A percentile compares a stretch with the other conserved stretches of the same genome.
phyloP scores from a whole-genome alignment of 805 yeast species.

The Metschnikowia arizonensis region DNA sequence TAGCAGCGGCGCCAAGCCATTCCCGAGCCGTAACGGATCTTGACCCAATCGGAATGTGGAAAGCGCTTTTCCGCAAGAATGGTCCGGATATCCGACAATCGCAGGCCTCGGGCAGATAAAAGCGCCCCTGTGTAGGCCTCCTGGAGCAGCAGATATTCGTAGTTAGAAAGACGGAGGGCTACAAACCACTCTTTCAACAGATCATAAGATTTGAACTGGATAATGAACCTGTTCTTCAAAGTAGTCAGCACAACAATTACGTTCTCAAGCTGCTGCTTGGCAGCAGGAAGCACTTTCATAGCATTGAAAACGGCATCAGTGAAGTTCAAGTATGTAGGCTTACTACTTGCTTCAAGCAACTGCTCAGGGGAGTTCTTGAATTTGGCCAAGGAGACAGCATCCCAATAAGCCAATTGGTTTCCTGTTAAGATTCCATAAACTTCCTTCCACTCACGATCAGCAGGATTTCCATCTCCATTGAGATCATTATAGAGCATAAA shows the following conservation, averaged over 20 bases:
- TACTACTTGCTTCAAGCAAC: constrained; percentile 54
- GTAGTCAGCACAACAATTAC: constrained; percentile 91
- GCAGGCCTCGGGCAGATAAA: constrained; percentile 84
- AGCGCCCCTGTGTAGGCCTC: constrained; percentile 97
- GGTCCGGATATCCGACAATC: constrained; percentile 80
- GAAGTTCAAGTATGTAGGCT: constrained; percentile 85
- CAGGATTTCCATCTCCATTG: constrained; percentile 80
- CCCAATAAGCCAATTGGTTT: constrained; percentile 90
- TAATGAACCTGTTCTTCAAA: constrained; percentile 76
- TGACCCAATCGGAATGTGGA: constrained; percentile 89
- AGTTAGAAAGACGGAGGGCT: constrained; percentile 74
- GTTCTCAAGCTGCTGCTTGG: constrained; percentile 59
- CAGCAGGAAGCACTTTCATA: constrained; percentile 60
- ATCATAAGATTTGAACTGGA: constrained; percentile 68
- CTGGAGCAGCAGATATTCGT: constrained; percentile 79
- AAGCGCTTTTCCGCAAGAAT: constrained; percentile 81
- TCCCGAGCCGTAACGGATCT: constrained; percentile 93
- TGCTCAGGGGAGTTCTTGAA: constrained; percentile 51
- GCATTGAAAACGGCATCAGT: constrained; percentile 86
- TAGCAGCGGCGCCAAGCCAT: constrained; percentile 97
- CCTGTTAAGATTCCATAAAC: constrained; percentile 91
- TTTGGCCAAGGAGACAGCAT: constrained; percentile 60
- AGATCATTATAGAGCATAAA: constrained; percentile 70
- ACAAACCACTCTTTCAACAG: constrained; percentile 74
- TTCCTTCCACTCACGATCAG: constrained; percentile 83